Base-by-base conservation (phyloP, 305 asterid species). In the Fraxinus dipetala region DNA sequence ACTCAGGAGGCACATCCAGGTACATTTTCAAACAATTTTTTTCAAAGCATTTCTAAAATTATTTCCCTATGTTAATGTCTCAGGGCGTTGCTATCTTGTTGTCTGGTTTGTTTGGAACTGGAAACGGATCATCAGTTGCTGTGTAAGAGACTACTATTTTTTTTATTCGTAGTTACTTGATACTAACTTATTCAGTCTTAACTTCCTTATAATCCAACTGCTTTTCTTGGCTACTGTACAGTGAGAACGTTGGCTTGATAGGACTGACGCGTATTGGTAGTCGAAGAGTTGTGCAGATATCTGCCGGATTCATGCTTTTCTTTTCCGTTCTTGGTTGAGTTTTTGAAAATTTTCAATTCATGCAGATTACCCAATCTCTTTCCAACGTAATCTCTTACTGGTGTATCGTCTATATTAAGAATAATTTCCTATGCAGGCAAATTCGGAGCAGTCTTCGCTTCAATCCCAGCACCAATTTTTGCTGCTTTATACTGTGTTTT, bases 281-380 rank as follows among this genome's bases (percentile, higher is more conserved):
- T 81, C 89, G 94, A 83, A 89, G 94, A 84, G 92, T 83, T 16
- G 92, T 90, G 82, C 92, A 90, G 84, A 89, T 90, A 86, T 90
- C 93, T 32, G 92, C 91, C 6, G 92, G 86, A n/a, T 90, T 90
- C 91, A 90, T 90, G 93, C 83, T 90, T 36, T 90, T 90, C 91
- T 90, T 90, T 83, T 89, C 94, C 1, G 87, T 90, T 40, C 88
- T 90, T 6, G 94, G 94, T 90, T 83, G 79, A 28, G 36, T 13
- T 0, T 67, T 1, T 32, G 31, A 30, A 48, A 11, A 35, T 31
- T 14, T 11, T 35, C 28, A 4, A 30, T n/a, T 26, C 20, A 48
- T 79, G 75, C 75, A 69, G 75, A 69, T 69, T 30, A 30, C 40
- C 14, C 0, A 3, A 69, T 11, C 38, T 32, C 18, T 28, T 16